Evolutionary conservation across 306 rosid species (phyloP).

Genomic region (Glycine soja): DNA sequence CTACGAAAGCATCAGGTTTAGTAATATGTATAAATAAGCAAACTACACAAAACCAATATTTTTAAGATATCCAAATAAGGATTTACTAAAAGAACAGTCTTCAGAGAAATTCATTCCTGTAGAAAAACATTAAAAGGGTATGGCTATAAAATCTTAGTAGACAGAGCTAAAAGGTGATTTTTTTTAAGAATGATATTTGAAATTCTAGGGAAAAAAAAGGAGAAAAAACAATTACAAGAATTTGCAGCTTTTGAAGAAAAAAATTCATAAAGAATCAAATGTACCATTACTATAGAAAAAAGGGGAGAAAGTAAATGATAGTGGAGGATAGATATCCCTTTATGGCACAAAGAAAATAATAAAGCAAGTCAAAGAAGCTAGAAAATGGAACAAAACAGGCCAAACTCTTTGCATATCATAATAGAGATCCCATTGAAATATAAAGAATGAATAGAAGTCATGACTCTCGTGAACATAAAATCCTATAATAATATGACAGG

Average conservation of each 20-base stretch:
- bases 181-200: neutral
- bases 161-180: neutral
- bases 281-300: neutral
- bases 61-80: neutral
- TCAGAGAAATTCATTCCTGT: constrained; percentile 11
- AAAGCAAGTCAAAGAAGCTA: too few species aligned
- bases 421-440: neutral
- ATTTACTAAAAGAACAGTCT: neutral
- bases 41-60: constrained; percentile 11
- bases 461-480: neutral
- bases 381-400: too few species aligned
- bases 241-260: constrained; percentile 1
- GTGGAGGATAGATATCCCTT: neutral
- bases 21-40: neutral
- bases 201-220: neutral
- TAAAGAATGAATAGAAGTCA: neutral
- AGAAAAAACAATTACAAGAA: neutral
- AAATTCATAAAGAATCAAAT: neutral
- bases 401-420: neutral
- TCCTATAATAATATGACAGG: neutral
- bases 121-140: neutral
- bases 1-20: neutral
- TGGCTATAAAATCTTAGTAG: neutral
- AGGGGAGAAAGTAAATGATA: neutral
- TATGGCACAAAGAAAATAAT: too few species aligned